A percentile compares a stretch with the other conserved stretches of the same genome.
Conservation (phyloP, 2,329 filamentous ascomycete species). For the Conoideocrella luteorostrata region DNA sequence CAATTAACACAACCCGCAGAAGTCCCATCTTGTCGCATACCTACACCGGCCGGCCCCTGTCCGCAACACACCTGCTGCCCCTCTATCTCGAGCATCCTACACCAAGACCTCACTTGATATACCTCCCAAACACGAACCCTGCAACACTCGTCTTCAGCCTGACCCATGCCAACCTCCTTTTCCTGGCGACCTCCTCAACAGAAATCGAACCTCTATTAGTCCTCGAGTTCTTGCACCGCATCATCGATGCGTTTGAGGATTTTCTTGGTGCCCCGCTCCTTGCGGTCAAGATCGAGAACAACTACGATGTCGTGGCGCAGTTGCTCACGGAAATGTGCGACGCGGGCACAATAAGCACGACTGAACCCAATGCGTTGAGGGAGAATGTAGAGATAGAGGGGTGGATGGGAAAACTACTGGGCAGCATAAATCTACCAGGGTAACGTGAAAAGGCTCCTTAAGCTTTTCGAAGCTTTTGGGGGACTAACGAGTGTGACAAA, state of each 20-base stretch:
- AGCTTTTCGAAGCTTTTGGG: not conserved
- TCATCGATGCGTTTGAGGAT: conserved; percentile 88
- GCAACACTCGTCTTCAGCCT: conserved; percentile 86
- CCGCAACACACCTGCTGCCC: conserved; percentile 69
- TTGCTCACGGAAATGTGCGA: conserved; percentile 95
- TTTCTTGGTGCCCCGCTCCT: conserved; percentile 85
- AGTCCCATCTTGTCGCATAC: conserved; percentile 80
- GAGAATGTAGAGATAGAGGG: conserved; percentile 90
- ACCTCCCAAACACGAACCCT: conserved; percentile 74
- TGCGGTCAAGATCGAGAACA: conserved; percentile 77
- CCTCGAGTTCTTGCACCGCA: conserved; percentile 88
- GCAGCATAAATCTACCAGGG: conserved; percentile 79
- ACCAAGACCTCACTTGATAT: conserved; percentile 80
- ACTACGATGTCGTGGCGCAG: conserved; percentile 91
- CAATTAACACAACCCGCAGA: conserved; percentile 42
- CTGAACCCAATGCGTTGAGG: conserved; percentile 85
- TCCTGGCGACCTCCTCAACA: conserved; percentile 75
- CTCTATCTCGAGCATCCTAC: conserved; percentile 78
- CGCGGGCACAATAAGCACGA: conserved; percentile 79
- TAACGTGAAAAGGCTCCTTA: too few species aligned
- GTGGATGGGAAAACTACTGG: conserved; percentile 80
- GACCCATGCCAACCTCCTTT: conserved; percentile 78
- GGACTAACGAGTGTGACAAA: conserved; percentile 9
- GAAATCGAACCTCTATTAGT: conserved; percentile 86
- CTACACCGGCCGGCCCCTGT: conserved; percentile 76